Conservation (phyloP, 148 eudicot species). For the Heliosperma pusillum region DNA sequence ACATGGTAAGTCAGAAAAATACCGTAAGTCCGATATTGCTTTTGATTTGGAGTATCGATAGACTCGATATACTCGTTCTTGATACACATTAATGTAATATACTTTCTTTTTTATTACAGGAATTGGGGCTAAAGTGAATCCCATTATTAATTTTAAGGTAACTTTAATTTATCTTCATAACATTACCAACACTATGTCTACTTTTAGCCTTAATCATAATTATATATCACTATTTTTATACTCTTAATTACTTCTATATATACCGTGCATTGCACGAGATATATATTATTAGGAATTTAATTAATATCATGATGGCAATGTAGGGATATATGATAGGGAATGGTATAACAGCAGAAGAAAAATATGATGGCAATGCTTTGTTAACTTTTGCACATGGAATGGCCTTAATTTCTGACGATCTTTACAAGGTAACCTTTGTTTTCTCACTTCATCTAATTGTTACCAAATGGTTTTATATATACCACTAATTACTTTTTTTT, state of each 20-base stretch:
- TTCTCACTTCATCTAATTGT: not conserved
- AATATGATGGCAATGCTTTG: conserved; percentile 42
- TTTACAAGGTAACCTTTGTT: conserved; percentile 41
- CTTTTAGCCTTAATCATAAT: too few relatives aligned
- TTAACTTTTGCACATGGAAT: conserved; percentile 61
- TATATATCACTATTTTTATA: too few relatives aligned
- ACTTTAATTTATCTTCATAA: conserved; percentile 1
- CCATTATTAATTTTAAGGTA: conserved; percentile 52
- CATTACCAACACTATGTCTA: not conserved
- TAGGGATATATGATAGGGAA: conserved; percentile 61
- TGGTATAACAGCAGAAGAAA: conserved; percentile 42
- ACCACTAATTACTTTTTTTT: too few relatives aligned
- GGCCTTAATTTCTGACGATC: conserved; percentile 52
- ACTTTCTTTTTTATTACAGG: conserved; percentile 25
- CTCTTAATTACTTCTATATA: too few relatives aligned
- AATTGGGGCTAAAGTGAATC: conserved; percentile 35
- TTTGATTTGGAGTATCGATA: too few relatives aligned
- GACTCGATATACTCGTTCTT: not conserved
- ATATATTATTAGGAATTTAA: too few relatives aligned
- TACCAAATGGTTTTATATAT: too few relatives aligned
- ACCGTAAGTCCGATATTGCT: too few relatives aligned
- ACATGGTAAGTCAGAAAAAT: too few relatives aligned
- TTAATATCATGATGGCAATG: not conserved
- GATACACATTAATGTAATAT: not conserved
- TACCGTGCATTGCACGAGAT: too few relatives aligned